Base-by-base conservation (phyloP, 805 yeast genomes). In the Candida lessepsii region DNA sequence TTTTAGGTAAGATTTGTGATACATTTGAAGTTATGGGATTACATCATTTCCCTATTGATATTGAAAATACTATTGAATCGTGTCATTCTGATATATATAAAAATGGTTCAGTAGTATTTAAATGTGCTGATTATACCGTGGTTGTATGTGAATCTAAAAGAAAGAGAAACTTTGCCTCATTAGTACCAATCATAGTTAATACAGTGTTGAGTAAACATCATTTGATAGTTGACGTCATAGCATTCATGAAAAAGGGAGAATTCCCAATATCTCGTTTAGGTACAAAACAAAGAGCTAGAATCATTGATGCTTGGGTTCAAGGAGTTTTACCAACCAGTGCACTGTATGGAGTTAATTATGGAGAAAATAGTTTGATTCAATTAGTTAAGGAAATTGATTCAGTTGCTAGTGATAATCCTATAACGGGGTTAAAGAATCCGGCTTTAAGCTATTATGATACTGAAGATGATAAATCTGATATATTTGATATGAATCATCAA, bases 11-110 rank as follows among this genome's bases (percentile, higher is more conserved):
- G 36, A 81, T 93, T 29, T 78, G 86, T 5, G 91, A 85, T 48
- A 89, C 98, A 0, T 82, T 93, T 61, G 99, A 93, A 57, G 81
- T 84, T 2, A 71, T 86, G 67, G 99, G 99, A 0, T 67, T 93
- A 53, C 89, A 86, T 52, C 96, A 88, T 58, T 91, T 93, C 69
- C 95, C 95, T 1, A 64, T 71, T 17, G 99, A 93, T 59, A 75
- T 93, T 40, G 99, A 69, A 40, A 64, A 65, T 46, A 70, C 73
- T 11, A 67, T 70, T 21, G 74, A 69, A 42, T 60, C 70, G 7
- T 68, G 73, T 38, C 75, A 70, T 42, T 81, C 62, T 44, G 70
- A 43, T 73, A 93, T 41, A 70, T 90, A 35, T 81, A 80, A 56
- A 55, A 68, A 35, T 61, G 75, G 75, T 0, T 63, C 82, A 21